Evolutionary conservation across 805 yeast species (phyloP).

Genomic region (Kluyveromyces lactis): DNA sequence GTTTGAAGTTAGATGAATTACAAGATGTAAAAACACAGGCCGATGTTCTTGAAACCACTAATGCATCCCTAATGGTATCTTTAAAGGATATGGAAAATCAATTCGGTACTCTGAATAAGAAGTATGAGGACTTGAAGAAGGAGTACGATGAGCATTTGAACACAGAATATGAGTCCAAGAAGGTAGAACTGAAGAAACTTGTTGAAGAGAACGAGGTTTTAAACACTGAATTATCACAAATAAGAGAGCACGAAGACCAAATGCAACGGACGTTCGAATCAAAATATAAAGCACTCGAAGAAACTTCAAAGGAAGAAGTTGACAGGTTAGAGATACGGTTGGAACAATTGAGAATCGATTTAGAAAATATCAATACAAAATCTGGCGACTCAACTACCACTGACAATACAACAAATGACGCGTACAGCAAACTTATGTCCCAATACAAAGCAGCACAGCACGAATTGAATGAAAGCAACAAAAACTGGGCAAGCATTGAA

Average conservation of each 20-base stretch:
- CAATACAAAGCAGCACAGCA: constrained; percentile 52
- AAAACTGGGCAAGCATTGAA: constrained; percentile 79
- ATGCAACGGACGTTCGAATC: constrained; percentile 14
- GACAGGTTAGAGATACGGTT: constrained; percentile 57
- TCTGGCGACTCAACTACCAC: constrained; percentile 16
- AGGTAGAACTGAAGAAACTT: constrained; percentile 15
- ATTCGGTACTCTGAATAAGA: constrained; percentile 14
- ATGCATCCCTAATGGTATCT: constrained; percentile 17
- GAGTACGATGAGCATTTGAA: constrained; percentile 25
- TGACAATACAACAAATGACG: constrained; percentile 28
- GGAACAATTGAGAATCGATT: constrained; percentile 56
- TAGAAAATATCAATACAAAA: constrained; percentile 38
- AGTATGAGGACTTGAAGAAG: constrained; percentile 1
- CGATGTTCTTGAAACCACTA: constrained; percentile 18
- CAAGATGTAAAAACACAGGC: constrained; percentile 19
- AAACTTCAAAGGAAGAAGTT: constrained; percentile 37
- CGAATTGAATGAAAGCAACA: constrained; percentile 68
- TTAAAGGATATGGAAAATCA: constrained; percentile 15
- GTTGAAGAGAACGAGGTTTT: constrained; percentile 1
- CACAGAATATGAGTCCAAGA: constrained; percentile 23
- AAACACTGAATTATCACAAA: neutral
- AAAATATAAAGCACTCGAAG: constrained; percentile 19
- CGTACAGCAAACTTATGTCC: constrained; percentile 34
- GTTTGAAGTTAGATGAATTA: constrained; percentile 19
- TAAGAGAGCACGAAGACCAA: constrained; percentile 27